These are phyloP conservation scores for Teunomyces lycoperdinae DNA, from an alignment of 805 yeast species.

Conservation along the genomic window DNA sequence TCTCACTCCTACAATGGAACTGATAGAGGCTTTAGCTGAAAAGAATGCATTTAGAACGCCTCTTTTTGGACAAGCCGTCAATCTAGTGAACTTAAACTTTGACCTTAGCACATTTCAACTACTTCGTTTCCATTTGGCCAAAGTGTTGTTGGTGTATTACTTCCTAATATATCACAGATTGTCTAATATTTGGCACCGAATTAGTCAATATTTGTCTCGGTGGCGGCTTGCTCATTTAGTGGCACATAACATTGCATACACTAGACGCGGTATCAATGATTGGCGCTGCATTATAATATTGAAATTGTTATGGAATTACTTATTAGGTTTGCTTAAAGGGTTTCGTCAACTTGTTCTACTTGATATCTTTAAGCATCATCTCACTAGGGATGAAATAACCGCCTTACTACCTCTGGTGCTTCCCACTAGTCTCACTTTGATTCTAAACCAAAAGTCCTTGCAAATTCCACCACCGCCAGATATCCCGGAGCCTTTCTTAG, in stretches of 20 bases:
- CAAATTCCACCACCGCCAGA: conserved; percentile 38
- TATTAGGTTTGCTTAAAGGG: background rate
- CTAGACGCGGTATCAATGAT: background rate
- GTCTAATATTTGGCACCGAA: background rate
- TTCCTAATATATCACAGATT: background rate
- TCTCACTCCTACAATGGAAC: background rate
- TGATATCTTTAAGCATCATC: background rate
- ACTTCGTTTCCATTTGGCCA: background rate
- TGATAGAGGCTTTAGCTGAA: background rate
- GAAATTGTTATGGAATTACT: background rate
- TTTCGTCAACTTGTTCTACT: background rate
- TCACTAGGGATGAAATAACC: background rate
- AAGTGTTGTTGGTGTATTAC: background rate
- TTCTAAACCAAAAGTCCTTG: conserved; percentile 27
- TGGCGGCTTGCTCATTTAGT: background rate
- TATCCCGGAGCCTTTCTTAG: conserved; percentile 42
- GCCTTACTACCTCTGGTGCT: background rate
- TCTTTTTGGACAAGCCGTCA: background rate
- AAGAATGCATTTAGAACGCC: background rate
- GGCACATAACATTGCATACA: background rate
- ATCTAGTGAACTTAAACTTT: background rate
- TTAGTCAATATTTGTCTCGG: background rate
- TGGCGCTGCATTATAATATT: background rate
- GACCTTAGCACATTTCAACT: background rate
- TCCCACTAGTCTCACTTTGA: conserved; percentile 17